These are phyloP conservation scores for Peterozyma xylosa DNA, from an alignment of 805 yeast species.

Conservation along the genomic window DNA sequence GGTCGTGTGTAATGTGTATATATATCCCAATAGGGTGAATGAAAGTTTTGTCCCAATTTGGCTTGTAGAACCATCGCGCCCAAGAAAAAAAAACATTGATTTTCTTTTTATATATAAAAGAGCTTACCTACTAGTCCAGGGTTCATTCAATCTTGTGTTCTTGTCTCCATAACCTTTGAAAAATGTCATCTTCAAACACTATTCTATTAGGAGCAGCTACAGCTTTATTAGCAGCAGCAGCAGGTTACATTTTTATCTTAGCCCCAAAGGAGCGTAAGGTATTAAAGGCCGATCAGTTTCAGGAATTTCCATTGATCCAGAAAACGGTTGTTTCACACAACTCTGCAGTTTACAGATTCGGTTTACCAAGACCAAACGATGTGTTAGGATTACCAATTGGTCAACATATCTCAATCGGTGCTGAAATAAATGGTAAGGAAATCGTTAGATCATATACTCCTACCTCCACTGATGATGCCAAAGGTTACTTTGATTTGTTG, in stretches of 20 bases:
- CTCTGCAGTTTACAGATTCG: conserved; percentile 77
- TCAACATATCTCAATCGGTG: conserved; percentile 81
- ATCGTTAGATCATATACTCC: conserved; percentile 88
- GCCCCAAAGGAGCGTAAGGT: conserved; percentile 37
- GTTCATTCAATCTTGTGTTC: too few relatives aligned
- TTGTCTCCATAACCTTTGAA: too few relatives aligned
- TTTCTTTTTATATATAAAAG: too few relatives aligned
- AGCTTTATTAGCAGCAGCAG: conserved; percentile 27
- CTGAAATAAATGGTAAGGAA: conserved; percentile 71
- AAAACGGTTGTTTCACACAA: conserved; percentile 74
- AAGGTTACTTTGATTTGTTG: conserved; percentile 78
- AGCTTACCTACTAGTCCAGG: too few relatives aligned
- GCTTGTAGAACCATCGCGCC: too few relatives aligned
- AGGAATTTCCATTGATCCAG: conserved; percentile 71
- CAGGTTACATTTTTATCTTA: conserved; percentile 24
- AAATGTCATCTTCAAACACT: too few relatives aligned
- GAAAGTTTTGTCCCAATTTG: too few relatives aligned
- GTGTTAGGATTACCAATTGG: conserved; percentile 88
- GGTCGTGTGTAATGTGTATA: too few relatives aligned
- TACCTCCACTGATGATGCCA: conserved; percentile 68
- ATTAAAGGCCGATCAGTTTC: conserved; percentile 59
- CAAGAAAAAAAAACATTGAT: too few relatives aligned
- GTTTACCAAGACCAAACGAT: conserved; percentile 67
- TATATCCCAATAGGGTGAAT: too few relatives aligned
- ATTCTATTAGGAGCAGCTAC: conserved; percentile 12